Conservation (phyloP, 352 stramenopile species). For the Phytophthora pinifolia region DNA sequence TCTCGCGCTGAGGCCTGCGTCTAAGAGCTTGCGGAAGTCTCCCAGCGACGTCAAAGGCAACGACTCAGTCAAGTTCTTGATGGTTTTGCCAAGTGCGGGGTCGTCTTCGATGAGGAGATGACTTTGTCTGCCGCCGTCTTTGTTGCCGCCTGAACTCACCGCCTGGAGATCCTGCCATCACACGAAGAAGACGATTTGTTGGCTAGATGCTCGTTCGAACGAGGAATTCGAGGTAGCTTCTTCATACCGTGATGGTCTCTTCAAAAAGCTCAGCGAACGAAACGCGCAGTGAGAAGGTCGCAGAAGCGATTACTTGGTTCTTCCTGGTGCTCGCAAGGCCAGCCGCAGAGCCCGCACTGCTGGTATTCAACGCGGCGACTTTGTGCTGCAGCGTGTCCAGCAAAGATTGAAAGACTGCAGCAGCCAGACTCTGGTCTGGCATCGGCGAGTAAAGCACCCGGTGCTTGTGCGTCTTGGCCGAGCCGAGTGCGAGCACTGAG, state of each 20-base stretch:
- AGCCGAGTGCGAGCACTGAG: conserved; percentile 44
- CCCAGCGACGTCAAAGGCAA: conserved; percentile 24
- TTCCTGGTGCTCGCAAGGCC: conserved; percentile 4
- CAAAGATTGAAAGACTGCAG: conserved; percentile 37
- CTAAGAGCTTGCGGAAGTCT: conserved; percentile 32
- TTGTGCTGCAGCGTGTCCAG: conserved; percentile 36
- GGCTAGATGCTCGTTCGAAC: not conserved
- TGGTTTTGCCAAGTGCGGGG: conserved; percentile 17
- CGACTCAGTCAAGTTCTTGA: conserved; percentile 36
- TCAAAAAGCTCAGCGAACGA: conserved; percentile 61
- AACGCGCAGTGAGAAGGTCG: conserved; percentile 35
- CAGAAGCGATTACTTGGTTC: conserved; percentile 8
- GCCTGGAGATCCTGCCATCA: conserved; percentile 31
- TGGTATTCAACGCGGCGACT: conserved; percentile 17
- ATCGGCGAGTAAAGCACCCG: conserved; percentile 42
- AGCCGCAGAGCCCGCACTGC: not conserved
- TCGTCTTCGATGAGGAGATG: conserved; percentile 20
- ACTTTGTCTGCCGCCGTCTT: conserved; percentile 2
- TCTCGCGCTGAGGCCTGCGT: conserved; percentile 28
- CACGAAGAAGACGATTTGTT: not conserved
- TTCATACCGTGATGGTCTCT: conserved; percentile 44
- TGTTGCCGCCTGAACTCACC: not conserved
- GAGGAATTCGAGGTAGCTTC: not conserved
- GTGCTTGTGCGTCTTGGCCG: conserved; percentile 35
- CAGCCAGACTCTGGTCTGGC: conserved; percentile 28